These are phyloP conservation scores for Mortierella sp. DNA, from an alignment of 371 early-diverging fungal species.

Conservation along the genomic window DNA sequence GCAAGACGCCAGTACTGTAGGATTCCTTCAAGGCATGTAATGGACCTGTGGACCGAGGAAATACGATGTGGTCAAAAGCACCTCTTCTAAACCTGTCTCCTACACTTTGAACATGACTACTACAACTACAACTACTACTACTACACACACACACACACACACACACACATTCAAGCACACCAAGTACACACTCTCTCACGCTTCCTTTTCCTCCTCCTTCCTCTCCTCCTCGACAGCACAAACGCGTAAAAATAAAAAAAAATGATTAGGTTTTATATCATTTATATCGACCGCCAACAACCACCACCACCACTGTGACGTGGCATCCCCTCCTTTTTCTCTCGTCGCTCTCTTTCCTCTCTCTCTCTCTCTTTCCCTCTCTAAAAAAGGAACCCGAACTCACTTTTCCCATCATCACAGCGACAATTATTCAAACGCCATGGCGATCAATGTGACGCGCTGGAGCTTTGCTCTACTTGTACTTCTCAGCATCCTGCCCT, in stretches of 20 bases:
- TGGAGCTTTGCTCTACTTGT: constrained; percentile 5
- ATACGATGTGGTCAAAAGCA: no score
- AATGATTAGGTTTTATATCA: no score
- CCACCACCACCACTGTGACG: neutral
- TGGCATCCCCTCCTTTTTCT: neutral
- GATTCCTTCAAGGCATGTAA: neutral
- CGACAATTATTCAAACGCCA: neutral
- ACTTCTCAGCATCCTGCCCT: constrained; percentile 11
- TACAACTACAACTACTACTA: no score
- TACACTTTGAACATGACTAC: no score
- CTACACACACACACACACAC: no score
- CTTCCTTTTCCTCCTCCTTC: no score
- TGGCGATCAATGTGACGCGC: constrained; percentile 5
- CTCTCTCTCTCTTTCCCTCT: neutral
- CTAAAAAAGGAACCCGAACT: neutral
- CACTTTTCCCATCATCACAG: neutral
- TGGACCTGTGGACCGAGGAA: no score
- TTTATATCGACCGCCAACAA: no score
- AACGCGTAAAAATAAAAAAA: neutral
- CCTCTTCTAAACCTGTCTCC: no score
- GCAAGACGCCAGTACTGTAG: neutral
- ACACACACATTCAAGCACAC: no score
- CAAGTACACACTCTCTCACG: no score
- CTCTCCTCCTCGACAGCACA: no score
- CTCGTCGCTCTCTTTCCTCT: neutral